These are phyloP conservation scores for Wickerhamiella nectarea DNA, from an alignment of 805 yeast genomes.

Conservation along the genomic window DNA sequence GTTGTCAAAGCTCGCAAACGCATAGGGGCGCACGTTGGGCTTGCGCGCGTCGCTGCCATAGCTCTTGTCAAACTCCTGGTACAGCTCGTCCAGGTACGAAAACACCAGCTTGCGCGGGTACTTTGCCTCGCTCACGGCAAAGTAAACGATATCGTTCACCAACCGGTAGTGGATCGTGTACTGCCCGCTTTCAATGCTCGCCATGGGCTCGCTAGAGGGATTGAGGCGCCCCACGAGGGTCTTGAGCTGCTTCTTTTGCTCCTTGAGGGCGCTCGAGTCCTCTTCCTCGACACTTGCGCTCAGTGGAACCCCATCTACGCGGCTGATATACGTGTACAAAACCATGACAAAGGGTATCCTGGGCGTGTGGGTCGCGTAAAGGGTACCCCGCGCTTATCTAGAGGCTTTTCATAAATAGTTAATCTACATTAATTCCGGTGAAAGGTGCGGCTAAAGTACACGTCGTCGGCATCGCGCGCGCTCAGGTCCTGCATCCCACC, in stretches of 20 bases:
- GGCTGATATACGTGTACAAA: slow-evolving; percentile 25
- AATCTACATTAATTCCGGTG: neutral
- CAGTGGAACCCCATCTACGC: slow-evolving; percentile 54
- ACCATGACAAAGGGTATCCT: slow-evolving; percentile 18
- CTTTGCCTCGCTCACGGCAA: slow-evolving; percentile 61
- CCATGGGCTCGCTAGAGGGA: slow-evolving; percentile 69
- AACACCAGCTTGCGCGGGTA: slow-evolving; percentile 86
- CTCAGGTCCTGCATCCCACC: neutral
- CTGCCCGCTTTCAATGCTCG: slow-evolving; percentile 65
- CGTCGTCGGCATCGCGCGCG: neutral
- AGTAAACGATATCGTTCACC: slow-evolving; percentile 50
- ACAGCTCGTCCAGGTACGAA: slow-evolving; percentile 68
- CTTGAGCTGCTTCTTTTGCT: slow-evolving; percentile 77
- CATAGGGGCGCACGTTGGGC: slow-evolving; percentile 71
- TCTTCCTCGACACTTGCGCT: slow-evolving; percentile 86
- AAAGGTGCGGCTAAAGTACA: neutral
- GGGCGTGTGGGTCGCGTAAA: no score
- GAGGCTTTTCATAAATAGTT: neutral
- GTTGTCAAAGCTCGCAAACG: slow-evolving; percentile 66
- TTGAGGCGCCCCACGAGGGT: slow-evolving; percentile 59
- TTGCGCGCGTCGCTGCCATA: slow-evolving; percentile 56
- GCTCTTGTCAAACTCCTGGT: slow-evolving; percentile 65
- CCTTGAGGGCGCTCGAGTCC: slow-evolving; percentile 38
- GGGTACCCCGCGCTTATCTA: no score
- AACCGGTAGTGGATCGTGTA: slow-evolving; percentile 65